phyloP scores from a whole-genome alignment of 768 basidiomycete genomes.

The Lactarius sanguifluus region DNA sequence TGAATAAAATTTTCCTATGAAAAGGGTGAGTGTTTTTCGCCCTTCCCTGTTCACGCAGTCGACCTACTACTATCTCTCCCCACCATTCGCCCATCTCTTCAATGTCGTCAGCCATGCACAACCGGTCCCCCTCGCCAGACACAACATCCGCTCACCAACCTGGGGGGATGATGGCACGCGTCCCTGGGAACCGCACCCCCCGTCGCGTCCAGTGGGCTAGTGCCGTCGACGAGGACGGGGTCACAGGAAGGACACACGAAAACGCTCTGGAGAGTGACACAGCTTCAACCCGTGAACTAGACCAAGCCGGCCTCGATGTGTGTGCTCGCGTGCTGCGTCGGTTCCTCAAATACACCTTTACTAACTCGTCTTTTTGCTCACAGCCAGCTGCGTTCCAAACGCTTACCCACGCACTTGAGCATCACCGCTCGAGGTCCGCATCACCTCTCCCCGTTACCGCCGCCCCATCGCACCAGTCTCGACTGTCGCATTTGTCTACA shows the following conservation, averaged over 20 bases:
- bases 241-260: background rate
- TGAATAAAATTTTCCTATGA: background rate
- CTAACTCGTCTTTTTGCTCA: background rate
- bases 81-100: background rate
- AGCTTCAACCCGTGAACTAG: slow-evolving; percentile 43
- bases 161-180: background rate
- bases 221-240: slow-evolving; percentile 7
- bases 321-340: slow-evolving; percentile 28
- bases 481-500: background rate
- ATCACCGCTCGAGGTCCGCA: slow-evolving; percentile 40
- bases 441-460: slow-evolving; percentile 24
- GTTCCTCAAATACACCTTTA: slow-evolving; percentile 1
- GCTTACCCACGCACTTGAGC: slow-evolving; percentile 52
- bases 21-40: slow-evolving; percentile 4
- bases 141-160: background rate
- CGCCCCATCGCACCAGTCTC: slow-evolving; percentile 14
- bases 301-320: slow-evolving; percentile 56
- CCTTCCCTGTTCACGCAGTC: background rate
- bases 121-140: background rate
- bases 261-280: slow-evolving; percentile 7
- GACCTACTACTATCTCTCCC: background rate
- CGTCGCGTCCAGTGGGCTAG: slow-evolving; percentile 30
- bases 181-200: slow-evolving; percentile 24
- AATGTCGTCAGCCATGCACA: background rate
- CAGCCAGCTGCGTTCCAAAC: slow-evolving; percentile 52